Base-by-base conservation (phyloP, 2,329 filamentous ascomycete species). In the Hypomyces perniciosus region DNA sequence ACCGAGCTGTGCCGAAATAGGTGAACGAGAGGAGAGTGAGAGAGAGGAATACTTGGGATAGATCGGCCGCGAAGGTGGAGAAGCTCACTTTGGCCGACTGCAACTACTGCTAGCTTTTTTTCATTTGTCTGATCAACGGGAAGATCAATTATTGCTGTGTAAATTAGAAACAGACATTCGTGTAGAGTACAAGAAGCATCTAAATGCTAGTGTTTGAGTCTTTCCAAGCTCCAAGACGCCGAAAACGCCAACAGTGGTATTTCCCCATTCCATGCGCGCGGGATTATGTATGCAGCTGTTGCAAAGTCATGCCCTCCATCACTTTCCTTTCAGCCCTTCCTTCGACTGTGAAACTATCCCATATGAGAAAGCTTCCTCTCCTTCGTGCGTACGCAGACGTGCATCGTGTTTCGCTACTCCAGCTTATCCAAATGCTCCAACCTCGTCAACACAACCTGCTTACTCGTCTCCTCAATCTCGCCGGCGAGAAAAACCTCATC, bases 401-500 rank as follows among this genome's bases (percentile, higher is more conserved):
- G 20, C 3, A 20, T 20, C 20, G 20, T 20, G 20, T 20, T 20
- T 20, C 20, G 20, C 12, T 43, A 97, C 70, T 99, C 93, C 65
- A 99, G 72, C 71, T 97, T 97, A 66, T 99, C 93, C 68, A 99
- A 69, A 74, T 99, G 93, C 66, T 97, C 93, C 69, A 99, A 67
- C 61, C 93, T 75, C 48, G 93, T 97, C 64, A 99, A 73, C 13
- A 99, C 93, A 31, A 97, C 93, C 72, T 97, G 92, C 72, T 97
- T 99, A 68, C 90, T 96, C 56, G 92, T 97, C 79, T 99, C 93
- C 72, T 99, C 90, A 54, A 99, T 96, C 78, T 99, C 93, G 13
- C 93, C 93, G 0, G 93, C 93, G 54, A 99, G 74, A 68, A 99
- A 99, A 20, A 99, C 93, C 74, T 99, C 93, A 66, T 99, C 93